Evolutionary conservation across 2,329 filamentous ascomycete genomes (phyloP).

Genomic region (Epichloe sylvatica): DNA sequence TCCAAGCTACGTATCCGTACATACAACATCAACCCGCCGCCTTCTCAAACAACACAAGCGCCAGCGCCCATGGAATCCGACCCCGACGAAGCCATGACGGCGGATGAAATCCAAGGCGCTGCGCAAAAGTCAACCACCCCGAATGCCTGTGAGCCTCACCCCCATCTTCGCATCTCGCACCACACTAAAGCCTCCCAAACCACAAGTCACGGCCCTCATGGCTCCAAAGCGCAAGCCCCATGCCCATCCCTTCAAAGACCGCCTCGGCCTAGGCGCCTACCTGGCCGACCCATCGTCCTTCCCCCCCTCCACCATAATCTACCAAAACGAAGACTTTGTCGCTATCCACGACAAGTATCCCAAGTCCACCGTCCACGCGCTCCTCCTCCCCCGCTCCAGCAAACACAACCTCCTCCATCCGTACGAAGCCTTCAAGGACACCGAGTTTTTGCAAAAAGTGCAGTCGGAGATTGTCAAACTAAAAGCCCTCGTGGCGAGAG

Average conservation of each 20-base stretch:
- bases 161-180: neutral
- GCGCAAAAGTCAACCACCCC: conserved; percentile 13
- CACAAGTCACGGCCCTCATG: conserved; percentile 24
- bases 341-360: conserved; percentile 73
- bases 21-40: neutral
- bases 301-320: conserved; percentile 47
- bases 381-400: conserved; percentile 67
- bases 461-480: conserved; percentile 47
- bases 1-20: neutral
- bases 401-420: conserved; percentile 53
- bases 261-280: conserved; percentile 54
- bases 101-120: conserved; percentile 26
- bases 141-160: conserved; percentile 28
- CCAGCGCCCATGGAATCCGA: conserved; percentile 10
- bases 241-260: conserved; percentile 27
- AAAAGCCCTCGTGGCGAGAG: conserved; percentile 51
- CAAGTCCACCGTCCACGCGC: conserved; percentile 71
- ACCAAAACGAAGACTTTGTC: conserved; percentile 54
- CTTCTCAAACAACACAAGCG: neutral
- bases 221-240: conserved; percentile 18
- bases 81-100: conserved; percentile 27
- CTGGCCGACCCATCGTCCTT: conserved; percentile 48
- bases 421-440: conserved; percentile 60
- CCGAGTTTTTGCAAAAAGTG: conserved; percentile 52
- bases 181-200: conserved; percentile 7